phyloP scores from a whole-genome alignment of 2,329 filamentous ascomycete genomes.

The Exophiala sp. region DNA sequence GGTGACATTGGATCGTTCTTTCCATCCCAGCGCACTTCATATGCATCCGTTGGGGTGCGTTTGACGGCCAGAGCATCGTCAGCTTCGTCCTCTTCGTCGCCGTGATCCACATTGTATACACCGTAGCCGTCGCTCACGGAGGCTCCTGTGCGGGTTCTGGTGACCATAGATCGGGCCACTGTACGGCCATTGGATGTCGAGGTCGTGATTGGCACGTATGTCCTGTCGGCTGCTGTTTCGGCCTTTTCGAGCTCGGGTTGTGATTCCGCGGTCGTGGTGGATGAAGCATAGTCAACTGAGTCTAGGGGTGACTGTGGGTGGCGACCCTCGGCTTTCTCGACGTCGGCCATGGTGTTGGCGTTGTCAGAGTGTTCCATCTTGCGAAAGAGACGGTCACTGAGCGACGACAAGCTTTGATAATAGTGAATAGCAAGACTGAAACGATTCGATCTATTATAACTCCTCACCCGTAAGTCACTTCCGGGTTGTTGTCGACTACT shows the following conservation, averaged over 20 bases:
- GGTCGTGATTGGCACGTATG: background rate
- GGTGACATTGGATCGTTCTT: constrained; percentile 71
- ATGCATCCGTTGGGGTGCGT: constrained; percentile 3
- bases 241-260: constrained; percentile 11
- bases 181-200: background rate
- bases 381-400: no score
- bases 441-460: no score
- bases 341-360: background rate
- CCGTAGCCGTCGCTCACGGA: constrained; percentile 10
- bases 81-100: constrained; percentile 50
- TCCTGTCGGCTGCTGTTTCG: constrained; percentile 5
- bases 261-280: background rate
- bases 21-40: constrained; percentile 69
- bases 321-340: background rate
- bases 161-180: background rate
- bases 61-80: background rate
- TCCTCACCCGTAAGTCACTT: no score
- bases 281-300: background rate
- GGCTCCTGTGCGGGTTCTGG: constrained; percentile 4
- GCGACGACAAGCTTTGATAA: no score
- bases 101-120: constrained; percentile 4
- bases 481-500: no score
- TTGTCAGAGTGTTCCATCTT: background rate
- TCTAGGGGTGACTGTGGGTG: no score
- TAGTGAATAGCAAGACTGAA: no score